A percentile compares a stretch with the other conserved stretches of the same genome.
phyloP scores from a whole-genome alignment of 306 rosid genomes.

The Citrullus amarus region DNA sequence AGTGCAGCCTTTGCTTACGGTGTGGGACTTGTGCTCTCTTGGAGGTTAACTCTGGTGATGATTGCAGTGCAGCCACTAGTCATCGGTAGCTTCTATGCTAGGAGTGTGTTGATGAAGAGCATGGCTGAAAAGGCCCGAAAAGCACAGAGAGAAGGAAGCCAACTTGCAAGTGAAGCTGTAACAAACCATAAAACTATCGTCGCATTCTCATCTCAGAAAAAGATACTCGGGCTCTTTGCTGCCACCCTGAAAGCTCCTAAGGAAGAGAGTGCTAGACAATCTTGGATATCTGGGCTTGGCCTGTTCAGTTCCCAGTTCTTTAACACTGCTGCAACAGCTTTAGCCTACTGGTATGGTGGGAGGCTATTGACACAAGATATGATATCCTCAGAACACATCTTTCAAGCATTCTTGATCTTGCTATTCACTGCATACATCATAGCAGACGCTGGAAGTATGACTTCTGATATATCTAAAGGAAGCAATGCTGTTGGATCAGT shows the following conservation, averaged over 20 bases:
- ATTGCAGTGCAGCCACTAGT: constrained; percentile 82
- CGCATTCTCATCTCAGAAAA: constrained; percentile 78
- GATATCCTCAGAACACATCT: constrained; percentile 49
- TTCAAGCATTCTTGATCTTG: constrained; percentile 71
- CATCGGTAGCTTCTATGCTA: constrained; percentile 78
- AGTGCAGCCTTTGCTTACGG: constrained; percentile 61
- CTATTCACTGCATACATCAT: constrained; percentile 69
- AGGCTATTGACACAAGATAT: constrained; percentile 28
- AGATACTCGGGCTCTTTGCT: constrained; percentile 53
- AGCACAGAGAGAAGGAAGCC: constrained; percentile 80
- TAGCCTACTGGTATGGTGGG: constrained; percentile 89
- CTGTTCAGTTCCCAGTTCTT: constrained; percentile 76
- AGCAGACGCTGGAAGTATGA: constrained; percentile 95
- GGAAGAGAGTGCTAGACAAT: constrained; percentile 65
- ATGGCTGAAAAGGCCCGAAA: constrained; percentile 57
- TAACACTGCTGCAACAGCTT: constrained; percentile 68
- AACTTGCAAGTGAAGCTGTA: constrained; percentile 81
- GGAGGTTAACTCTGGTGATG: constrained; percentile 83
- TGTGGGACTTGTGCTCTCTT: constrained; percentile 56
- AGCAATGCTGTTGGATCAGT: constrained; percentile 61
- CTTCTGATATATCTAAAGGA: constrained; percentile 77
- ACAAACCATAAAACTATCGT: constrained; percentile 74
- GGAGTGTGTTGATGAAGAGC: constrained; percentile 69
- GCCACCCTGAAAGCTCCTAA: constrained; percentile 49
- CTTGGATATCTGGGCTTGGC: constrained; percentile 77